phyloP scores from a whole-genome alignment of 192 early-diverging fungal genomes.

The Lunasporangiospora selenospora region DNA sequence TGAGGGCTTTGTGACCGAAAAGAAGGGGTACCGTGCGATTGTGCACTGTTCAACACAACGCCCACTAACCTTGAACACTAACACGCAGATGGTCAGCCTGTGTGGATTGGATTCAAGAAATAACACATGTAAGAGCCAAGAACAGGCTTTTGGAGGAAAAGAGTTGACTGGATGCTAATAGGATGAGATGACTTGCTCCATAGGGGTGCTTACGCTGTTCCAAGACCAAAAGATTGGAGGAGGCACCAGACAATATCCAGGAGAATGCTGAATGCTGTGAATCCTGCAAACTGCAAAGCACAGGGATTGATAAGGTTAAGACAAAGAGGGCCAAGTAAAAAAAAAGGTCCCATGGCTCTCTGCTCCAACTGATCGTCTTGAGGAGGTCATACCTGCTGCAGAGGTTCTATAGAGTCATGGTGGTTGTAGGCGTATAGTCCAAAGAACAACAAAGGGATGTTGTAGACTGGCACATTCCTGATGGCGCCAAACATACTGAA shows the following conservation, averaged over 20 bases:
- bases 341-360: too few species aligned
- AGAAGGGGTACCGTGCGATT: too few species aligned
- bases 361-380: too few species aligned
- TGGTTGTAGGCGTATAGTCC: slow-evolving; percentile 59
- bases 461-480: slow-evolving; percentile 55
- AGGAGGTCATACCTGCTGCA: slow-evolving; percentile 53
- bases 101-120: not conserved
- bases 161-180: not conserved
- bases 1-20: too few species aligned
- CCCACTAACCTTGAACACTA: slow-evolving; percentile 31
- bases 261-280: slow-evolving; percentile 53
- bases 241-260: slow-evolving; percentile 57
- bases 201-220: slow-evolving; percentile 44
- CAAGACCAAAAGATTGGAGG: slow-evolving; percentile 49
- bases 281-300: slow-evolving; percentile 50
- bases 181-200: slow-evolving; percentile 4
- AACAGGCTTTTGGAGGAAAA: too few species aligned
- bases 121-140: not conserved
- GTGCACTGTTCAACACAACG: not conserved
- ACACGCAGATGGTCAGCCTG: slow-evolving; percentile 22
- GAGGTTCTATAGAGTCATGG: slow-evolving; percentile 57
- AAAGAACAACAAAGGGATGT: slow-evolving; percentile 60
- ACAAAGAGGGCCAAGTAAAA: not conserved
- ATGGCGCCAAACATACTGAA: slow-evolving; percentile 55
- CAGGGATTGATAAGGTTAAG: not conserved